Percentiles rank a stretch among this genome's conserved stretches.
These are phyloP conservation scores for Podaxis sp. DNA, from an alignment of 768 basidiomycete genomes.

Conservation along the genomic window DNA sequence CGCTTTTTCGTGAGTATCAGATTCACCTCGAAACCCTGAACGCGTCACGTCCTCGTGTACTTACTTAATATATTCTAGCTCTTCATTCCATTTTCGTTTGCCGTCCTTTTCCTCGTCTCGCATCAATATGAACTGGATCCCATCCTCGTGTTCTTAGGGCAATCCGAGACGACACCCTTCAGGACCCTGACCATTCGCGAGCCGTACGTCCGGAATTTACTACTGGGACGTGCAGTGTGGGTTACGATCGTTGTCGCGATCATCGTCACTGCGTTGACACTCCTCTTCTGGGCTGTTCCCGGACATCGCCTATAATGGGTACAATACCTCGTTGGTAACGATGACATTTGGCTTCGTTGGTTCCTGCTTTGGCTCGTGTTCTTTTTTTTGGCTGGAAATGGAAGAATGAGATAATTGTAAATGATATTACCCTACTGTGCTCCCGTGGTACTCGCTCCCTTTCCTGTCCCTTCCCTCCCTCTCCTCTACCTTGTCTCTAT, in stretches of 20 bases:
- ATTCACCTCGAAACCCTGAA: background rate
- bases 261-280: conserved; percentile 76
- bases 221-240: conserved; percentile 90
- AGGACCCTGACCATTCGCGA: conserved; percentile 89
- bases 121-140: conserved; percentile 98
- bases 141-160: conserved; percentile 87
- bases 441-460: background rate
- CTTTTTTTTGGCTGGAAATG: background rate
- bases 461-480: background rate
- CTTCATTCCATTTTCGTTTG: conserved; percentile 90
- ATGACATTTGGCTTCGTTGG: conserved; percentile 16
- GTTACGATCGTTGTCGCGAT: conserved; percentile 77
- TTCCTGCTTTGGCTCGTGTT: conserved; percentile 2
- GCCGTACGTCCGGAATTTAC: conserved; percentile 89
- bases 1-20: conserved; percentile 84
- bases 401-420: conserved; percentile 1
- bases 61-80: conserved; percentile 51
- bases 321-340: conserved; percentile 14
- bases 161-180: conserved; percentile 97
- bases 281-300: conserved; percentile 96
- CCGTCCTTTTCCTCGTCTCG: conserved; percentile 87
- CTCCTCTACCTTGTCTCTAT: conserved; percentile 1
- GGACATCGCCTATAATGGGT: conserved; percentile 75
- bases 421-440: background rate
- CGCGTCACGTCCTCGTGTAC: conserved; percentile 5